A percentile compares a stretch with the other conserved stretches of the same genome.
phyloP scores from a whole-genome alignment of 2,329 filamentous ascomycete species.

The Trichophaea hybrida region DNA sequence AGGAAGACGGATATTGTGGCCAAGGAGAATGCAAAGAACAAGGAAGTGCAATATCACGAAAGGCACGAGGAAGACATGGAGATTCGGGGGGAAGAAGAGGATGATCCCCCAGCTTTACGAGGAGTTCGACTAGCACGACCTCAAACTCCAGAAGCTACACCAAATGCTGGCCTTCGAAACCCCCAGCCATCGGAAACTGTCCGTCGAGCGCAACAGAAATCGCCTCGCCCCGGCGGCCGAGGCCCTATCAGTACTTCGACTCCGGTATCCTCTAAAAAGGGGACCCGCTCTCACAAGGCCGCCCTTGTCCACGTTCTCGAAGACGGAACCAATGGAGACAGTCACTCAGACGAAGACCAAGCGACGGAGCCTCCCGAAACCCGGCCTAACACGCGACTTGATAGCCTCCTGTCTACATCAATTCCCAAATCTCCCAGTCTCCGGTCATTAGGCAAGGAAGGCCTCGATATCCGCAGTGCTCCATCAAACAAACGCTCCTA shows the following conservation, averaged over 20 bases:
- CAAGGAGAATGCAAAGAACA: neutral
- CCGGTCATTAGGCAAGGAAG: constrained; percentile 1
- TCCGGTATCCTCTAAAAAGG: neutral
- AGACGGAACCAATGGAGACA: constrained; percentile 13
- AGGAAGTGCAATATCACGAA: neutral
- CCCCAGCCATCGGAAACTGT: neutral
- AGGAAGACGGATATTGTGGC: neutral
- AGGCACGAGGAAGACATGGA: neutral
- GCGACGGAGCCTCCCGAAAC: constrained; percentile 1
- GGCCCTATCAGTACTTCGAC: neutral
- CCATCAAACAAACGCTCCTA: constrained; percentile 6
- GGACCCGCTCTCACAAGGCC: neutral
- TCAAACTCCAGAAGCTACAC: neutral
- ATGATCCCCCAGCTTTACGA: neutral
- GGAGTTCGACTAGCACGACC: neutral
- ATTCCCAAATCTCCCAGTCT: constrained; percentile 13
- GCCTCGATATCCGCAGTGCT: constrained; percentile 7
- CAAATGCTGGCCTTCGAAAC: no score
- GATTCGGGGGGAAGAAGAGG: neutral
- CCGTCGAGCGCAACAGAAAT: neutral
- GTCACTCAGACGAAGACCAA: neutral
- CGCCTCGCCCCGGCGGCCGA: neutral
- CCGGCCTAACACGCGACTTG: constrained; percentile 4
- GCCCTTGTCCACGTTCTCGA: constrained; percentile 4
- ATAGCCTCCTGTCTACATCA: constrained; percentile 12